These are phyloP conservation scores for Fusarium sp. DNA, from an alignment of 2,329 filamentous ascomycete species.

Conservation along the genomic window DNA sequence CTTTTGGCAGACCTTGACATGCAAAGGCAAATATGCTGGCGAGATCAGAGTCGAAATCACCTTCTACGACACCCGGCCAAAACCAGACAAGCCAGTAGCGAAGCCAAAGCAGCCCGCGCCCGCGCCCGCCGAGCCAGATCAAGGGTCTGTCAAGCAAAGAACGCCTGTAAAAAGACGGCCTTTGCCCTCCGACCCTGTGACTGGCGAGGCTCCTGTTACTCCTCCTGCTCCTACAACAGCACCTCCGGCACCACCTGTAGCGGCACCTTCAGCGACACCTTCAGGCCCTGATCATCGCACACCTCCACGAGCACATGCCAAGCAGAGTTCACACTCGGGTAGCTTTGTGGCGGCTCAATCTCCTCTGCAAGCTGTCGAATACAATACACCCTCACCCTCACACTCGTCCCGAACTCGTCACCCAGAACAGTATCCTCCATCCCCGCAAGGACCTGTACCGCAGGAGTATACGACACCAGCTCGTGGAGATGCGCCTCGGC, in stretches of 20 bases:
- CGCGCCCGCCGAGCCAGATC: slow-evolving; percentile 52
- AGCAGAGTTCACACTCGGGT: slow-evolving; percentile 49
- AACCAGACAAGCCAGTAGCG: slow-evolving; percentile 73
- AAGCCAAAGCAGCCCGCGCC: slow-evolving; percentile 61
- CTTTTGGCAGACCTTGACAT: slow-evolving; percentile 88
- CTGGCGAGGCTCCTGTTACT: slow-evolving; percentile 59
- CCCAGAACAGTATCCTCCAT: slow-evolving; percentile 53
- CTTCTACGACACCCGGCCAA: slow-evolving; percentile 90
- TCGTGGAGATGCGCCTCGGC: slow-evolving; percentile 44
- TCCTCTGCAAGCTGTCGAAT: slow-evolving; percentile 65
- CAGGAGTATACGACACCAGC: slow-evolving; percentile 40
- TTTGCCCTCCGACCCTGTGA: slow-evolving; percentile 80
- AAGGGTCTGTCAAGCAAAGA: slow-evolving; percentile 58
- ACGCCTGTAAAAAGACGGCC: slow-evolving; percentile 83
- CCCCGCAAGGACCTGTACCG: slow-evolving; percentile 41
- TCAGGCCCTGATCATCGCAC: slow-evolving; percentile 58
- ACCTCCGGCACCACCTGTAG: slow-evolving; percentile 27
- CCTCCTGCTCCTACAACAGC: slow-evolving; percentile 19
- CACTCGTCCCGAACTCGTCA: slow-evolving; percentile 49
- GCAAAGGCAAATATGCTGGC: slow-evolving; percentile 93
- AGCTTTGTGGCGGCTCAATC: slow-evolving; percentile 62
- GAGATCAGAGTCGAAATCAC: slow-evolving; percentile 96
- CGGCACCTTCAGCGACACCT: slow-evolving; percentile 46
- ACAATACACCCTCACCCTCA: slow-evolving; percentile 56
- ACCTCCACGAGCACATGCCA: slow-evolving; percentile 60